phyloP scores from a whole-genome alignment of 2,329 filamentous ascomycete genomes.

The Apiospora malaysiana region DNA sequence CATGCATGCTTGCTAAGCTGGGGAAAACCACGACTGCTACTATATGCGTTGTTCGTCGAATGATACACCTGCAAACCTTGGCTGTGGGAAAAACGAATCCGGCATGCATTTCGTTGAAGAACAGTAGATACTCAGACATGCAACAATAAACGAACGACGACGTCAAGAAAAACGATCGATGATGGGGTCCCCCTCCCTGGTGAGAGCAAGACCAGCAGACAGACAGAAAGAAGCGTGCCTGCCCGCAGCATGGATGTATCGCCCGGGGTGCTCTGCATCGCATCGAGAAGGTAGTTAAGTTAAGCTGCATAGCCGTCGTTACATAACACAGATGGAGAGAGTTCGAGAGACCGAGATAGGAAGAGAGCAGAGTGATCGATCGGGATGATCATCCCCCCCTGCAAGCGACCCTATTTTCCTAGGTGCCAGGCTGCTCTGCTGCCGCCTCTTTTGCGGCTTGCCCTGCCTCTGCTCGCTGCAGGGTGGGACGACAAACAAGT shows the following conservation, averaged over 20 bases:
- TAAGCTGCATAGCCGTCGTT: too few relatives aligned
- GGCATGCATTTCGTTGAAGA: neutral
- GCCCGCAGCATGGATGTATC: neutral
- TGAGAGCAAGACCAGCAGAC: neutral
- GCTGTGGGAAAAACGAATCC: neutral
- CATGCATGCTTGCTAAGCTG: neutral
- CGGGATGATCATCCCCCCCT: neutral
- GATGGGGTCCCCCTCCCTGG: neutral
- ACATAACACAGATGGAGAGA: neutral
- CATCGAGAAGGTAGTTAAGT: slow-evolving; percentile 11
- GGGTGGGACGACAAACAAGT: slow-evolving; percentile 10
- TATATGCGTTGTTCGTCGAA: neutral
- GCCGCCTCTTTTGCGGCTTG: neutral
- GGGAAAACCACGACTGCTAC: neutral
- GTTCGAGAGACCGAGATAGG: too few relatives aligned
- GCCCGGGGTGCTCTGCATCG: slow-evolving; percentile 7
- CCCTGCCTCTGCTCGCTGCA: too few relatives aligned
- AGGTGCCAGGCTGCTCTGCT: neutral
- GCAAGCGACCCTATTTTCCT: neutral
- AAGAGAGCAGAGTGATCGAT: neutral
- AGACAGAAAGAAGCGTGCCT: neutral
- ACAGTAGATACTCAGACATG: neutral
- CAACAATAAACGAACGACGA: slow-evolving; percentile 11
- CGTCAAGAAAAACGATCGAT: slow-evolving; percentile 1
- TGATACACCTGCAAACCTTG: neutral